phyloP scores from a whole-genome alignment of 352 stramenopile species.

The Pythium insidiosum region DNA sequence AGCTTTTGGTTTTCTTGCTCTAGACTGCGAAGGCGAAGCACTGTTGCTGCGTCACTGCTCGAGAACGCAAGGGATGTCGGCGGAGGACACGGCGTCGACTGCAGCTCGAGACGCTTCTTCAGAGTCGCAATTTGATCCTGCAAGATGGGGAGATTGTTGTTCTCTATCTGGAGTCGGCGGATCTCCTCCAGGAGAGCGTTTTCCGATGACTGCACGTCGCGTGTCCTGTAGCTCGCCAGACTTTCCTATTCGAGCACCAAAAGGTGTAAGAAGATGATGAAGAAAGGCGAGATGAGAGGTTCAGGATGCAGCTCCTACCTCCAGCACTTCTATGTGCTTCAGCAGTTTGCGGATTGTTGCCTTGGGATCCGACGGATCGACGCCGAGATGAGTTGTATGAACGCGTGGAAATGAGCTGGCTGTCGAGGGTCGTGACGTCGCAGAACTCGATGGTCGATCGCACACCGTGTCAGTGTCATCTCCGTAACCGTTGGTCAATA shows the following conservation, averaged over 20 bases:
- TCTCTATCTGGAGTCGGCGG: slow-evolving; percentile 58
- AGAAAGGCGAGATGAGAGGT: no score
- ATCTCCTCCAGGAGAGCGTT: slow-evolving; percentile 53
- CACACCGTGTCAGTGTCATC: no score
- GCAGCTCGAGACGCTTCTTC: slow-evolving; percentile 32
- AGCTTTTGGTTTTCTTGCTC: slow-evolving; percentile 24
- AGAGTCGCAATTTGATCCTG: slow-evolving; percentile 57
- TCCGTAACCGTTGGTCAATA: no score
- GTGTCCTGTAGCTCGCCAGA: slow-evolving; percentile 44
- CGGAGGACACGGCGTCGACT: slow-evolving; percentile 2
- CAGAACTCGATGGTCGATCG: neutral
- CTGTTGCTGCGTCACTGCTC: slow-evolving; percentile 1
- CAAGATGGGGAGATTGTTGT: slow-evolving; percentile 83
- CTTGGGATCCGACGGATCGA: slow-evolving; percentile 79
- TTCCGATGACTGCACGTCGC: slow-evolving; percentile 36
- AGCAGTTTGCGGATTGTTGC: slow-evolving; percentile 75
- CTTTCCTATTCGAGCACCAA: slow-evolving; percentile 32
- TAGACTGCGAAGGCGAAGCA: slow-evolving; percentile 13
- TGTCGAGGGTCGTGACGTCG: slow-evolving; percentile 8
- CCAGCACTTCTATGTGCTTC: slow-evolving; percentile 77
- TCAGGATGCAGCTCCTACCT: no score
- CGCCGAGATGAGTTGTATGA: slow-evolving; percentile 41
- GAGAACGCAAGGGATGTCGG: neutral
- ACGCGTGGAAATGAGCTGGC: slow-evolving; percentile 9
- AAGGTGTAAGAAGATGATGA: neutral